Evolutionary conservation across 1,139 yeast genomes (phyloP).

Genomic region (Kodamaea fungicola): DNA sequence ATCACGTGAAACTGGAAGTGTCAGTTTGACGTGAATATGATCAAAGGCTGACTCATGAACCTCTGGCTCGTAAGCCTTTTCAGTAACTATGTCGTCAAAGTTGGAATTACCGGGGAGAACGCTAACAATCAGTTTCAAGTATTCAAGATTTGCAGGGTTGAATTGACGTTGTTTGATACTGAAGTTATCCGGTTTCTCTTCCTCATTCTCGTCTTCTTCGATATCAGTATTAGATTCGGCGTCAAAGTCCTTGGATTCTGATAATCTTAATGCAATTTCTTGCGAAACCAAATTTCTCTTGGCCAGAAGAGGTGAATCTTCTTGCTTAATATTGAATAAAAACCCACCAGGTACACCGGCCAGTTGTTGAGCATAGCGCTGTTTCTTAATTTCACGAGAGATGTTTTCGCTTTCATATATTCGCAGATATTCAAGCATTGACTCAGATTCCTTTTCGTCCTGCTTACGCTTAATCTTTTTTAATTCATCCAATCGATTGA

Average conservation of each 20-base stretch:
- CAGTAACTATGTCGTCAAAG: slow-evolving; percentile 46
- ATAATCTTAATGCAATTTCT: slow-evolving; percentile 4
- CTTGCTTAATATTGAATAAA: slow-evolving; percentile 1
- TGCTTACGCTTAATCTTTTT: slow-evolving; percentile 28
- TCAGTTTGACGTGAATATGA: slow-evolving; percentile 27
- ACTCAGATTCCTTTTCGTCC: slow-evolving; percentile 21
- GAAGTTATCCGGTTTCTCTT: slow-evolving; percentile 14
- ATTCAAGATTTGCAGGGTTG: slow-evolving; percentile 22
- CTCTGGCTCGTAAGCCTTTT: slow-evolving; percentile 70
- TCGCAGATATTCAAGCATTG: slow-evolving; percentile 24
- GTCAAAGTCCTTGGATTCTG: background rate
- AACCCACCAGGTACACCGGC: slow-evolving; percentile 36
- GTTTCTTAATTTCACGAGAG: slow-evolving; percentile 34
- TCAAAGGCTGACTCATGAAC: slow-evolving; percentile 33
- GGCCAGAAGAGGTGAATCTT: slow-evolving; percentile 5
- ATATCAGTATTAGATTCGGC: background rate
- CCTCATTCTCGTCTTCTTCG: background rate
- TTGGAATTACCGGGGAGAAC: slow-evolving; percentile 29
- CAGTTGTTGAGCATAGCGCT: slow-evolving; percentile 27
- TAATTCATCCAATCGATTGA: slow-evolving; percentile 19
- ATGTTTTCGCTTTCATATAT: slow-evolving; percentile 27
- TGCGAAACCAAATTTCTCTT: slow-evolving; percentile 7
- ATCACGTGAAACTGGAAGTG: slow-evolving; percentile 50
- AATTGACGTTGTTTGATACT: slow-evolving; percentile 12
- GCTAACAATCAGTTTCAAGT: slow-evolving; percentile 34